Evolutionary conservation across 2,329 filamentous ascomycete species (phyloP).

Genomic region (Fusarium albosuccineum): DNA sequence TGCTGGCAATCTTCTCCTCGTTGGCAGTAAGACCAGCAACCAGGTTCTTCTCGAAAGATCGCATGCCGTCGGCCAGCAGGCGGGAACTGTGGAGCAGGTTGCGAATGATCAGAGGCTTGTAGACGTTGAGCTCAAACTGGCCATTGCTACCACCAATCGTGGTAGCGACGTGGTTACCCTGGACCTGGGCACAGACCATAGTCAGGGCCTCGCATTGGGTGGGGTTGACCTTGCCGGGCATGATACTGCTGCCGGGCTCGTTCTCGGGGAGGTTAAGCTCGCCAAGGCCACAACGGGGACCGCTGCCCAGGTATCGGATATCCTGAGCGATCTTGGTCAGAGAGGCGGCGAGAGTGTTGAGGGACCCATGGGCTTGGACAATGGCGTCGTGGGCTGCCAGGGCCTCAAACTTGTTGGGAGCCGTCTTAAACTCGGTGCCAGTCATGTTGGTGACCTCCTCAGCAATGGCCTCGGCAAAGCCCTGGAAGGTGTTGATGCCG

Average conservation of each 20-base stretch:
- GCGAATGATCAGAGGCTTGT: slow-evolving; percentile 96
- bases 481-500: slow-evolving; percentile 96
- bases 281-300: slow-evolving; percentile 93
- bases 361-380: slow-evolving; percentile 90
- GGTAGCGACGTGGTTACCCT: slow-evolving; percentile 94
- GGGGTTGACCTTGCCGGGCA: slow-evolving; percentile 99
- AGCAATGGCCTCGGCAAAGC: slow-evolving; percentile 94
- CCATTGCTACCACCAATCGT: slow-evolving; percentile 97
- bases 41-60: slow-evolving; percentile 93
- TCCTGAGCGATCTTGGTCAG: slow-evolving; percentile 99
- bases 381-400: slow-evolving; percentile 96
- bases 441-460: slow-evolving; percentile 93
- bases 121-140: slow-evolving; percentile 99
- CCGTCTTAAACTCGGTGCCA: slow-evolving; percentile 92
- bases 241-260: slow-evolving; percentile 97
- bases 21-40: slow-evolving; percentile 91
- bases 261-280: slow-evolving; percentile 96
- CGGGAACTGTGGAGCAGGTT: slow-evolving; percentile 94
- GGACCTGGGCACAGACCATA: slow-evolving; percentile 97
- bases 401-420: slow-evolving; percentile 99
- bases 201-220: slow-evolving; percentile 98
- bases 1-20: slow-evolving; percentile 88
- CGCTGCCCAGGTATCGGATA: slow-evolving; percentile 95
- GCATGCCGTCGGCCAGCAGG: slow-evolving; percentile 92
- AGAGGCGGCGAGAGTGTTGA: slow-evolving; percentile 92